Base-by-base conservation (phyloP, 352 stramenopile species). In the Globisporangium echinulatum region DNA sequence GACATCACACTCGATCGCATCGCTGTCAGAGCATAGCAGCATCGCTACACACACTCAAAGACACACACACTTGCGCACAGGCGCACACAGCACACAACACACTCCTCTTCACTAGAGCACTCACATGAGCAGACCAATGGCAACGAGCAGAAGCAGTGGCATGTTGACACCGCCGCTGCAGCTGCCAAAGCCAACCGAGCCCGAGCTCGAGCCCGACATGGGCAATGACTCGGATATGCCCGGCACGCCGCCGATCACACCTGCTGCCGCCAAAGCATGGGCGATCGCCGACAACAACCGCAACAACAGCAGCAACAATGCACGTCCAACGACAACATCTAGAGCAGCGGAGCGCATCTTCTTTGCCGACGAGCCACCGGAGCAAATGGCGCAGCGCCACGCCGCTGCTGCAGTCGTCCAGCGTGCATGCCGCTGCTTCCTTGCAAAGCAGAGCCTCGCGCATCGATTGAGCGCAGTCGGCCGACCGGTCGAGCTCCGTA, bases 171-270 rank as follows among this genome's bases (percentile, higher is more conserved):
- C 11, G 17, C 54, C 11, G 17, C 49, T 42, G 50, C 50, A 9
- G 11, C 36, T 42, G 25, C 36, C 14, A 33, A 50, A 52, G 25
- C 5, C 4, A 53, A n/a, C 51, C 51, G 17, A 75, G 52, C 61
- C 59, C 5, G 70, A 70, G 42, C 19, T 37, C n/a, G 55, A 77
- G 57, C 66, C 59, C 7, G 71, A 79, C 38, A 55, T 66, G 10
- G 38, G 15, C 10, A 68, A 76, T 36, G 64, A 74, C 13, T 37
- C 66, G 25, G 65, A 80, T 7, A 78, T 92, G 68, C 82, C 82
- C 0, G 78, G 78, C 25, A 92, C 82, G n/a, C 82, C 82, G 49
- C 82, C 82, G 25, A 74, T 82, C 51, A 61, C 76, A 55, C 62
- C 62, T 7, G 69, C 69, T 33, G 71, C 57, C 39, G 67, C 68